These are phyloP conservation scores for Plasmopara muralis DNA, from an alignment of 352 stramenopile genomes.

Conservation along the genomic window DNA sequence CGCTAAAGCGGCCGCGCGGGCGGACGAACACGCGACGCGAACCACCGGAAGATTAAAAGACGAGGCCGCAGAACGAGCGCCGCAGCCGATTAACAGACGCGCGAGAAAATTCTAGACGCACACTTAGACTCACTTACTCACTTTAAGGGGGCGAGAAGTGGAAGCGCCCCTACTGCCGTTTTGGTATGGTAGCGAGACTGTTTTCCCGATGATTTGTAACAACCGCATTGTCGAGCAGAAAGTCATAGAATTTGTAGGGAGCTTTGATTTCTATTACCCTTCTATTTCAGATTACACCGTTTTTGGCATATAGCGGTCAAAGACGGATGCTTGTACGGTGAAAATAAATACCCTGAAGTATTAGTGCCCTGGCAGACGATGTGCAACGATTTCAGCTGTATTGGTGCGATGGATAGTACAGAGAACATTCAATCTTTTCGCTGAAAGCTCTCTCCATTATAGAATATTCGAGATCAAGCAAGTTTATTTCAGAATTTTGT, in stretches of 20 bases:
- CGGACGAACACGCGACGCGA: slow-evolving; percentile 18
- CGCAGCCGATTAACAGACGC: slow-evolving; percentile 12
- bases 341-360: too few relatives aligned
- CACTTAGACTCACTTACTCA: slow-evolving; percentile 10
- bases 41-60: slow-evolving; percentile 11
- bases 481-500: too few relatives aligned
- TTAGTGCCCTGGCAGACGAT: too few relatives aligned
- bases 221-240: slow-evolving; percentile 8
- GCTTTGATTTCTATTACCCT: slow-evolving; percentile 2
- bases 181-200: slow-evolving; percentile 10
- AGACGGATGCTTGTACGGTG: too few relatives aligned
- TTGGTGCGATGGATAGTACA: too few relatives aligned
- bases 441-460: too few relatives aligned
- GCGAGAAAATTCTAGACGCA: slow-evolving; percentile 4
- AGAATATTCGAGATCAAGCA: too few relatives aligned
- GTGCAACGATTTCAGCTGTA: too few relatives aligned
- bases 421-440: too few relatives aligned
- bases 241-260: slow-evolving; percentile 1
- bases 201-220: slow-evolving; percentile 16
- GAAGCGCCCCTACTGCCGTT: slow-evolving; percentile 10
- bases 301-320: neutral
- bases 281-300: neutral
- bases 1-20: slow-evolving; percentile 9
- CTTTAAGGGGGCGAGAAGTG: slow-evolving; percentile 2
- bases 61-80: slow-evolving; percentile 10